A percentile compares a stretch with the other conserved stretches of the same genome.
Conservation (phyloP, 805 yeast genomes). For the Monosporozyma aquatica region DNA sequence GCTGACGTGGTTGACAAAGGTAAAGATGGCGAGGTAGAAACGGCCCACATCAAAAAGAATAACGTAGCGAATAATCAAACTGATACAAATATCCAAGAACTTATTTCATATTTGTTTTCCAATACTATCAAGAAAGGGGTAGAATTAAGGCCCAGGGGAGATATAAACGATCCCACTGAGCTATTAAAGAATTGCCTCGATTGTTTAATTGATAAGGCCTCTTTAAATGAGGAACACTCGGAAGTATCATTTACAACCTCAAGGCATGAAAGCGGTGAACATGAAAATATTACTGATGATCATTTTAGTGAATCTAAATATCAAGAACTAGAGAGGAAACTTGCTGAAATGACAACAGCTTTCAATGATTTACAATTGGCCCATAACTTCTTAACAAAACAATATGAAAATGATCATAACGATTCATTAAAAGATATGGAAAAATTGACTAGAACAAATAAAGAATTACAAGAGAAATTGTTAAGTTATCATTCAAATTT, state of each 20-base stretch:
- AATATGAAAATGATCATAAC: constrained; percentile 56
- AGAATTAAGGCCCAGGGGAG: constrained; percentile 18
- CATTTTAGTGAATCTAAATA: not conserved
- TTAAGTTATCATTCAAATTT: constrained; percentile 32
- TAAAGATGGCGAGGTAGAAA: too few relatives aligned
- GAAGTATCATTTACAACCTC: too few relatives aligned
- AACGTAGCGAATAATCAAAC: too few relatives aligned
- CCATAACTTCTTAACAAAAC: constrained; percentile 58
- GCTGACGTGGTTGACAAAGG: too few relatives aligned
- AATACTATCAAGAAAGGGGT: constrained; percentile 24
- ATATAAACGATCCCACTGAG: constrained; percentile 16
- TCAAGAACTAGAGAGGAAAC: constrained; percentile 1
- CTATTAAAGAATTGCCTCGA: constrained; percentile 27
- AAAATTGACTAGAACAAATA: constrained; percentile 43
- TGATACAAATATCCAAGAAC: constrained; percentile 15
- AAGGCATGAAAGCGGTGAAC: too few relatives aligned
- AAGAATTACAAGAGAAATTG: constrained; percentile 43
- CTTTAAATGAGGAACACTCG: too few relatives aligned
- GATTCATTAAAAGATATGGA: constrained; percentile 46
- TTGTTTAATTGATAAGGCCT: constrained; percentile 14
- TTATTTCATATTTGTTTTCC: constrained; percentile 27
- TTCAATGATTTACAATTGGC: constrained; percentile 62
- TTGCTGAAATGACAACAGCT: constrained; percentile 42
- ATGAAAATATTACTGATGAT: not conserved
- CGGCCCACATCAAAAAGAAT: too few relatives aligned